Evolutionary conservation across 2,329 filamentous ascomycete species (phyloP).

Genomic region (Pseudopithomyces chartarum): DNA sequence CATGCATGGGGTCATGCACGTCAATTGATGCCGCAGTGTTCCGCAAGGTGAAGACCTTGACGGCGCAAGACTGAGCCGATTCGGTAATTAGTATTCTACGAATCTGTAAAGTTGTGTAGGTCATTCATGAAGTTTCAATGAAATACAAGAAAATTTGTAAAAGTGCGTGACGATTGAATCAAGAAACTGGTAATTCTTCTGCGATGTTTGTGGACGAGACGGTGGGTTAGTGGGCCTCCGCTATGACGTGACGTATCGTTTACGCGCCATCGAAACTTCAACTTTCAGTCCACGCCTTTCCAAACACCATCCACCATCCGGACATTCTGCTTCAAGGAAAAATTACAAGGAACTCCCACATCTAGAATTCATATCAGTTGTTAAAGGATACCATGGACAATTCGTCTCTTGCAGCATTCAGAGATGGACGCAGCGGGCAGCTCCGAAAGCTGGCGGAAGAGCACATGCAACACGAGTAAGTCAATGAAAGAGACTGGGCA

Average conservation of each 20-base stretch:
- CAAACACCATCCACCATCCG: background rate
- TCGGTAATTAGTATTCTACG: background rate
- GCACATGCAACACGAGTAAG: slow-evolving; percentile 42
- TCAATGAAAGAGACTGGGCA: background rate
- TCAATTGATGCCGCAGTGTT: slow-evolving; percentile 38
- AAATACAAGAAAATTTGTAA: background rate
- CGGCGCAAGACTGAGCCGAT: background rate
- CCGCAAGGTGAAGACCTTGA: slow-evolving; percentile 21
- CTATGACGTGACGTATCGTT: slow-evolving; percentile 11
- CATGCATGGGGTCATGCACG: slow-evolving; percentile 24
- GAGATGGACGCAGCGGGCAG: slow-evolving; percentile 32
- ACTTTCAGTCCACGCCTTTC: background rate
- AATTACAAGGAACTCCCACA: too few species aligned
- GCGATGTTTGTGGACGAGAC: background rate
- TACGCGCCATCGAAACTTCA: background rate
- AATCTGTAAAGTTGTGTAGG: background rate
- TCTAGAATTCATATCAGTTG: too few species aligned
- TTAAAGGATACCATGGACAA: slow-evolving; percentile 28
- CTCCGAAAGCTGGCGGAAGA: slow-evolving; percentile 37
- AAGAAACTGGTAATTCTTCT: background rate
- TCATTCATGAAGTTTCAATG: background rate
- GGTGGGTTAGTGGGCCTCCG: slow-evolving; percentile 7
- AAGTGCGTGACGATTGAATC: background rate
- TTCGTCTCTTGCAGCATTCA: slow-evolving; percentile 35
- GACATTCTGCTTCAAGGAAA: background rate